Conservation (phyloP, 164 flowering plant species). For the Sextonia rubra region DNA sequence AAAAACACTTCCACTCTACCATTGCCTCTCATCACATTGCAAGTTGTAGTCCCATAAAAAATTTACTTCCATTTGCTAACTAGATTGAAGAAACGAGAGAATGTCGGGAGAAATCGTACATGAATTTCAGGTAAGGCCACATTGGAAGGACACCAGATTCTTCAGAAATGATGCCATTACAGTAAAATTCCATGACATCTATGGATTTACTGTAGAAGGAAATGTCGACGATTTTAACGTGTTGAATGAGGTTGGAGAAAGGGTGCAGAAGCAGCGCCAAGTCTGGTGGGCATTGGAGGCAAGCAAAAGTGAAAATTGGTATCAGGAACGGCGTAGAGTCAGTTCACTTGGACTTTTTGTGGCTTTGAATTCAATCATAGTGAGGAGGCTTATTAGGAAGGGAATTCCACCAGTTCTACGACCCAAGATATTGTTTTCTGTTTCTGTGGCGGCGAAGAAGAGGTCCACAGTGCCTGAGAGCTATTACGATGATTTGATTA, state of each 20-base stretch:
- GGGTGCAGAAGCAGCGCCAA: conserved; percentile 80
- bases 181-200: conserved; percentile 90
- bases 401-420: conserved; percentile 86
- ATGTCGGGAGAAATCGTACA: conserved; percentile 61
- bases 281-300: conserved; percentile 97
- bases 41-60: not conserved
- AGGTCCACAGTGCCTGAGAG: conserved; percentile 91
- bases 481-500: conserved; percentile 73
- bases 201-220: conserved; percentile 93
- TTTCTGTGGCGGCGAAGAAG: conserved; percentile 95
- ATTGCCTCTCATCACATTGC: not conserved
- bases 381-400: conserved; percentile 81
- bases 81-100: not conserved
- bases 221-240: conserved; percentile 96
- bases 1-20: too few relatives aligned
- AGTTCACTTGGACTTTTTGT: conserved; percentile 45
- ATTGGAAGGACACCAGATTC: conserved; percentile 62
- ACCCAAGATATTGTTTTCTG: conserved; percentile 93
- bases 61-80: conserved; percentile 3
- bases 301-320: conserved; percentile 93
- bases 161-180: conserved; percentile 67
- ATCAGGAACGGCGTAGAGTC: conserved; percentile 51
- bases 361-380: conserved; percentile 59
- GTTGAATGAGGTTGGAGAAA: conserved; percentile 95
- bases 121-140: conserved; percentile 52